Percentiles rank a stretch among this genome's conserved stretches.
These are phyloP conservation scores for Cyberlindnera euphorbiiphila DNA, from an alignment of 805 yeast genomes.

Conservation along the genomic window DNA sequence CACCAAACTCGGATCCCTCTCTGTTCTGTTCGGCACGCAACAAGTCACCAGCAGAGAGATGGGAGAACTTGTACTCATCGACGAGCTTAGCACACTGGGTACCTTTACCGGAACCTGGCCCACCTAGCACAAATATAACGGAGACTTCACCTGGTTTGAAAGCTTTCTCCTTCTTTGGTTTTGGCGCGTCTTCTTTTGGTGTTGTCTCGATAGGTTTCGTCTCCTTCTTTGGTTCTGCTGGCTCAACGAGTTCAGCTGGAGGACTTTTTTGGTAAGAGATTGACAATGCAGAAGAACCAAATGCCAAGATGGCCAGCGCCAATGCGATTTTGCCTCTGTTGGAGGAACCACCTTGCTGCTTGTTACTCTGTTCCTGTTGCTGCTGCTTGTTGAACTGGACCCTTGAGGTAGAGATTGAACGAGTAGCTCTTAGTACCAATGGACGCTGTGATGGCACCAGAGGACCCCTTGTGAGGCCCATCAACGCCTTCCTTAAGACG, in stretches of 20 bases:
- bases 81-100: slow-evolving; percentile 91
- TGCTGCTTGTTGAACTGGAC: slow-evolving; percentile 5
- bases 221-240: slow-evolving; percentile 5
- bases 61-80: slow-evolving; percentile 74
- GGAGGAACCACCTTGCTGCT: slow-evolving; percentile 3
- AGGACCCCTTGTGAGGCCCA: no score
- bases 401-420: slow-evolving; percentile 9
- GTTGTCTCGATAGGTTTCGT: no score
- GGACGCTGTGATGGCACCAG: no score
- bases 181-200: background rate
- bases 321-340: slow-evolving; percentile 32
- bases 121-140: slow-evolving; percentile 90
- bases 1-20: slow-evolving; percentile 78
- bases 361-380: slow-evolving; percentile 4
- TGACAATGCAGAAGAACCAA: slow-evolving; percentile 45
- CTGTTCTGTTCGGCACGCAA: slow-evolving; percentile 88
- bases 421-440: background rate
- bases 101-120: slow-evolving; percentile 98
- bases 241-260: slow-evolving; percentile 45
- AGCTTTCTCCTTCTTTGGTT: slow-evolving; percentile 30
- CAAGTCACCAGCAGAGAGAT: slow-evolving; percentile 94
- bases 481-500: no score
- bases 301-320: slow-evolving; percentile 42
- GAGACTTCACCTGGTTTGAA: slow-evolving; percentile 65
- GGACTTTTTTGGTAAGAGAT: slow-evolving; percentile 38